phyloP scores from a whole-genome alignment of 116 monocot species.

The Phalaenopsis hybrid region DNA sequence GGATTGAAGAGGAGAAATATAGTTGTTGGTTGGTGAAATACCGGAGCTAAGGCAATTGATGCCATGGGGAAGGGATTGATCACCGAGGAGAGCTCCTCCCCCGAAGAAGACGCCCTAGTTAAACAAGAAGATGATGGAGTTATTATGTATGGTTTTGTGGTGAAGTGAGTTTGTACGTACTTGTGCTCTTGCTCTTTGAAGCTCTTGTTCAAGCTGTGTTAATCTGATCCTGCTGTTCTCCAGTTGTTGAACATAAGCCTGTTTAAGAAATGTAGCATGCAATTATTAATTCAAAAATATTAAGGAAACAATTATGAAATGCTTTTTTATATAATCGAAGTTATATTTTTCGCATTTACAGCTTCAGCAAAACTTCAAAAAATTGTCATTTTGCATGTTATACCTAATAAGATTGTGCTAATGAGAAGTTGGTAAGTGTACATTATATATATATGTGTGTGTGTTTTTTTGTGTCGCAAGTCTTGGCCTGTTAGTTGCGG shows the following conservation, averaged over 20 bases:
- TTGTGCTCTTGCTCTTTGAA: conserved; percentile 47
- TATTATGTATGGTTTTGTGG: not conserved
- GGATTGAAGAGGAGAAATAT: not conserved
- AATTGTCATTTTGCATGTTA: no score
- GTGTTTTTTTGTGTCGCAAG: no score
- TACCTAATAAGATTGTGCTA: no score
- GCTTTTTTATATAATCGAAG: not conserved
- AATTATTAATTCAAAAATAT: no score
- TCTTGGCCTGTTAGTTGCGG: no score
- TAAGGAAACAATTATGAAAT: not conserved
- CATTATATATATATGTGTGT: no score
- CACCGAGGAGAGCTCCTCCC: conserved; percentile 34
- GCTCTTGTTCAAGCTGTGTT: conserved; percentile 72
- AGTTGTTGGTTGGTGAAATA: not conserved
- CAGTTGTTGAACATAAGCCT: conserved; percentile 90
- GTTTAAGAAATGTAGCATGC: not conserved
- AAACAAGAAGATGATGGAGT: not conserved
- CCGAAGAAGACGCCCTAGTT: conserved; percentile 50
- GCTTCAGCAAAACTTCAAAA: not conserved
- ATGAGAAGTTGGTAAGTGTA: no score
- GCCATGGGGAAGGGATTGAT: conserved; percentile 36
- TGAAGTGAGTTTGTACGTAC: not conserved
- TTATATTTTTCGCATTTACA: not conserved
- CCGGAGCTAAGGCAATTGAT: conserved; percentile 51
- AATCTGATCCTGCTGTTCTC: conserved; percentile 76